Conservation (phyloP, 805 yeast species). For the Saturnispora dispora region DNA sequence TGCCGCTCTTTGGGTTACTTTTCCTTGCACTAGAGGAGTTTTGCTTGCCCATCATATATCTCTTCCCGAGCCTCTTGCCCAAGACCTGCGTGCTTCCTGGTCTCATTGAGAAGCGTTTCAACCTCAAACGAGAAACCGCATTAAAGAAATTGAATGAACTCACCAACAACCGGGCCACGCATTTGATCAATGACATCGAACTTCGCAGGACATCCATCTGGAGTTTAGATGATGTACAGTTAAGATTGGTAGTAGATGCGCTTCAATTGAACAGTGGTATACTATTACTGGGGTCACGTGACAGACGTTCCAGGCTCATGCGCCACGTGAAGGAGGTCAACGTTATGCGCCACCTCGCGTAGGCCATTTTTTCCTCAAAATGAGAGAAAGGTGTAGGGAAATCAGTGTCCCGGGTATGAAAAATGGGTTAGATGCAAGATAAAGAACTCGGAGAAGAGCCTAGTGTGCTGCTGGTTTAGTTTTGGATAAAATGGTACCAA, state of each 20-base stretch:
- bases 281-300: constrained; percentile 4
- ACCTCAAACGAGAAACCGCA: background rate
- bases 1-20: constrained; percentile 51
- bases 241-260: background rate
- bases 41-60: constrained; percentile 43
- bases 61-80: constrained; percentile 51
- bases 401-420: background rate
- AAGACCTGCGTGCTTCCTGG: constrained; percentile 51
- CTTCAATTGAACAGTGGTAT: background rate
- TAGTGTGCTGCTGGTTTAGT: background rate
- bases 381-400: background rate
- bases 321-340: constrained; percentile 7
- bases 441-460: background rate
- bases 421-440: background rate
- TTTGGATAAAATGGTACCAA: background rate
- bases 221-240: background rate
- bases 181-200: background rate
- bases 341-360: constrained; percentile 8
- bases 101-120: constrained; percentile 2
- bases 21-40: constrained; percentile 48
- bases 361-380: background rate
- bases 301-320: constrained; percentile 2
- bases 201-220: background rate
- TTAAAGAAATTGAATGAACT: background rate
- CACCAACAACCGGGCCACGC: background rate